Conservation (phyloP, 257 asterid genomes). For the Osmanthus fragrans region DNA sequence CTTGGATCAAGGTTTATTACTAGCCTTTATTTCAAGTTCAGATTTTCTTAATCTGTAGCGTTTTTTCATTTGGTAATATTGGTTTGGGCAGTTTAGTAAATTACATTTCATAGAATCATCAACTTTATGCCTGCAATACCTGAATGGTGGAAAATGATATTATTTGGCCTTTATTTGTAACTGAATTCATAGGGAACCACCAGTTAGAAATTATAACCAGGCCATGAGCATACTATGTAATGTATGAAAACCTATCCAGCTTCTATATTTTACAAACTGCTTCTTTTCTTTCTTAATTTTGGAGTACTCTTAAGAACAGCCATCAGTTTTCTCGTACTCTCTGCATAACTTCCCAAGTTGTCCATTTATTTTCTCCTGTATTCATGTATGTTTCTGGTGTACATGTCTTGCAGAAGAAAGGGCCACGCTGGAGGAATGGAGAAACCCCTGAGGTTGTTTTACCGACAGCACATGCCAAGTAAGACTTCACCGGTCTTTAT, state of each 20-base stretch:
- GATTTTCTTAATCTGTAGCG: background rate
- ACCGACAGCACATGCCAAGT: constrained; percentile 79
- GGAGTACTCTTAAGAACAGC: background rate
- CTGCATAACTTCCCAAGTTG: constrained; percentile 10
- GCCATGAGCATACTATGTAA: background rate
- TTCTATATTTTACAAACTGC: background rate
- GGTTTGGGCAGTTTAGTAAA: background rate
- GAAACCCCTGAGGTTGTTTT: constrained; percentile 61
- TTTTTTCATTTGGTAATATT: background rate
- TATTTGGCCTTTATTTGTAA: background rate
- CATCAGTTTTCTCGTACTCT: background rate
- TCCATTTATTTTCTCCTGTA: constrained; percentile 6
- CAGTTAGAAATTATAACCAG: background rate
- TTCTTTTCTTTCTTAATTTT: background rate
- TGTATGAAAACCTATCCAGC: background rate
- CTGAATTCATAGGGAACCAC: background rate
- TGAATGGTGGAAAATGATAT: background rate
- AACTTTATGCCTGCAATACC: background rate
- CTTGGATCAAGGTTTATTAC: background rate
- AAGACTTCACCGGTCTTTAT: constrained; percentile 34
- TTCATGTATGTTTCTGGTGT: background rate
- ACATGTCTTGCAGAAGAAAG: constrained; percentile 62
- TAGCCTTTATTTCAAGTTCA: background rate
- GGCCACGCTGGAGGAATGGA: constrained; percentile 67
- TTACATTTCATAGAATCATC: background rate